Base-by-base conservation (phyloP, 805 yeast genomes). In the Metschnikowia santaceciliae region DNA sequence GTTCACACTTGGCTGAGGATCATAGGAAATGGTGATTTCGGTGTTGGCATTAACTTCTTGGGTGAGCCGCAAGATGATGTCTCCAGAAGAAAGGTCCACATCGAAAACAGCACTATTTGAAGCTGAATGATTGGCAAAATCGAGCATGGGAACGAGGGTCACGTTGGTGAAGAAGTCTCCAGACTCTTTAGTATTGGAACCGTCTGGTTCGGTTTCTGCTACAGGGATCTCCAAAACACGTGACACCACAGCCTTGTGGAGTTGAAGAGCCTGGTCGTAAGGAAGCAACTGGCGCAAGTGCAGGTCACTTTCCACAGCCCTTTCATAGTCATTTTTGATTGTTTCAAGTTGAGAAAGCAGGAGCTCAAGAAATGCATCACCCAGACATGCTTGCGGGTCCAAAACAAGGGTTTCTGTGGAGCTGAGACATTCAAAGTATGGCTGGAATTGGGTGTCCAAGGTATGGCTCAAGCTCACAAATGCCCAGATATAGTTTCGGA, bases 221-320 rank as follows among this genome's bases (percentile, higher is more conserved):
- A 72, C 69, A 0, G 92, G 91, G 2, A 86, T 83, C 60, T 85
- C 90, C 44, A 85, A 68, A 0, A 79, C 77, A 49, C 92, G 69
- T 0, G 89, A 83, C 34, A 75, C 67, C 0, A 85, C 73, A 0
- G 86, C 82, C 22, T 78, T 65, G 14, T 54, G 57, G n/a, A 72
- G 57, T 47, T 70, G 71, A 49, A 50, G 54, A 23, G 62, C 68
- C 15, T 46, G 55, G 17, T 58, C 61, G 40, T 68, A 63, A 0
- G 61, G 34, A 4, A 65, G 49, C 19, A 61, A 46, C 2, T 15
- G 62, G 47, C 1, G 55, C 46, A 11, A 53, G 30, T 22, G 39
- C 38, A 15, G 11, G 32, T 44, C 33, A 15, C 4, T 23, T 7
- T n/a, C 13, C 40, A 44, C 17, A 17, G 40, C 47, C 7, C 26